Percentiles rank a stretch among this genome's conserved stretches.
These are phyloP conservation scores for Triangularia verruculosa DNA, from an alignment of 2,329 filamentous ascomycete genomes.

Conservation along the genomic window DNA sequence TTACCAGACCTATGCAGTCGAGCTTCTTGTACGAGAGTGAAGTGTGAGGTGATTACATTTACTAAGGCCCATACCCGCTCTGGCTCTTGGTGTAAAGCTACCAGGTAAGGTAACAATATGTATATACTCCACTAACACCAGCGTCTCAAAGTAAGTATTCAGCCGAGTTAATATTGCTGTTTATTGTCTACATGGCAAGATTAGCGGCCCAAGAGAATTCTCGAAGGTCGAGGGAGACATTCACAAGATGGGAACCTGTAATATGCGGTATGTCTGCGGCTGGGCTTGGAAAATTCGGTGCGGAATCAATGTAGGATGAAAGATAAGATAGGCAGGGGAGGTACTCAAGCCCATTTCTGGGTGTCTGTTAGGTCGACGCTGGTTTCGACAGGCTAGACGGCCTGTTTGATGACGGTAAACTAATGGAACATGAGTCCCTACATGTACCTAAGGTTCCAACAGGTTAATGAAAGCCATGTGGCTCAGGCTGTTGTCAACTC, in stretches of 20 bases:
- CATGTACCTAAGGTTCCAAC: constrained; percentile 14
- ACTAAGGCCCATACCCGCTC: too few relatives aligned
- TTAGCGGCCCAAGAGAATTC: constrained; percentile 33
- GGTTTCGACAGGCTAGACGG: constrained; percentile 17
- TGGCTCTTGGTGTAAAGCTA: too few relatives aligned
- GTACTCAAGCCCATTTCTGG: constrained; percentile 19
- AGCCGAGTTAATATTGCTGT: constrained; percentile 29
- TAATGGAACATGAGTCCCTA: constrained; percentile 7
- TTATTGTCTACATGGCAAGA: constrained; percentile 17
- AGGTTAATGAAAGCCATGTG: constrained; percentile 6
- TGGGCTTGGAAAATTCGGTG: too few relatives aligned
- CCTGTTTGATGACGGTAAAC: constrained; percentile 15
- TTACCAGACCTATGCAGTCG: too few relatives aligned
- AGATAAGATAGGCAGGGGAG: constrained; percentile 20
- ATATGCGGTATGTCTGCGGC: too few relatives aligned
- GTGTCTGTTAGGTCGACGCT: constrained; percentile 7
- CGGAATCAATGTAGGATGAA: too few relatives aligned
- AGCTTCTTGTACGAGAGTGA: too few relatives aligned
- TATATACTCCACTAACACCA: constrained; percentile 35
- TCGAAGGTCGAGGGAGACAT: constrained; percentile 31
- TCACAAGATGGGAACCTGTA: constrained; percentile 27
- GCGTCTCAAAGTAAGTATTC: constrained; percentile 32
- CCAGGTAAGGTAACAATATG: too few relatives aligned
- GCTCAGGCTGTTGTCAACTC: constrained; percentile 10
- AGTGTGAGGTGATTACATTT: too few relatives aligned